Base-by-base conservation (phyloP, 768 basidiomycete species). In the Mycena filopes region DNA sequence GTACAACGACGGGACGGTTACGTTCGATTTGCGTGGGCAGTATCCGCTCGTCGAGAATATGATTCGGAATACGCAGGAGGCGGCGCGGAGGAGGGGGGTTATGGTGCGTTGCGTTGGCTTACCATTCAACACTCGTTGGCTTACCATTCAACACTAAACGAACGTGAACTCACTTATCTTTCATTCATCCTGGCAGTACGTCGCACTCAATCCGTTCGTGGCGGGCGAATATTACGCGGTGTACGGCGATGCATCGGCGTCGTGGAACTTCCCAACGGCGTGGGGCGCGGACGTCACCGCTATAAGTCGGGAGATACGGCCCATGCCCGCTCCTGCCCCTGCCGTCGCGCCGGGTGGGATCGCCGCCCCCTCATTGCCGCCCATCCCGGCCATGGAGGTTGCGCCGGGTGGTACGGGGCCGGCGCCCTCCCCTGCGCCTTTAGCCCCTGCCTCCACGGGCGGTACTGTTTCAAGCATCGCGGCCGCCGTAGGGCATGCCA, bases 31-130 rank as follows among this genome's bases (percentile, higher is more conserved):
- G 43, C 20, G 60, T 21, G 66, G 60, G 8, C 48, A 42, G 26
- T 67, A 67, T 58, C 66, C 66, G 9, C 49, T 59, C 33, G 50
- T 67, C 11, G 60, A 67, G 33, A 8, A 11, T 18, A 36, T 67
- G 29, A 58, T 67, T n/a, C 38, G 55, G 4, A 54, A 67, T 36
- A 51, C 49, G 21, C 41, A 33, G 18, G 56, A 62, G 38, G 45
- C 60, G 0, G 49, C 60, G 5, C 25, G 49, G 9, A 53, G 45
- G 40, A 29, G 56, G 12, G 66, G 60, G 9, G 28, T 67, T 12
- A 63, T 48, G 55, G 66, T 67, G 21, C 36, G 36, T 36, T 36
- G 36, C 4, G 15, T 36, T 9, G 10, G 11, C 36, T 36, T 15
- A 10, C 15, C 36, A 11, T 36, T 11, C 36, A 12, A 10, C 36